Evolutionary conservation across 192 early-diverging fungal species (phyloP).

Genomic region (Gryganskiella cystojenkinii): DNA sequence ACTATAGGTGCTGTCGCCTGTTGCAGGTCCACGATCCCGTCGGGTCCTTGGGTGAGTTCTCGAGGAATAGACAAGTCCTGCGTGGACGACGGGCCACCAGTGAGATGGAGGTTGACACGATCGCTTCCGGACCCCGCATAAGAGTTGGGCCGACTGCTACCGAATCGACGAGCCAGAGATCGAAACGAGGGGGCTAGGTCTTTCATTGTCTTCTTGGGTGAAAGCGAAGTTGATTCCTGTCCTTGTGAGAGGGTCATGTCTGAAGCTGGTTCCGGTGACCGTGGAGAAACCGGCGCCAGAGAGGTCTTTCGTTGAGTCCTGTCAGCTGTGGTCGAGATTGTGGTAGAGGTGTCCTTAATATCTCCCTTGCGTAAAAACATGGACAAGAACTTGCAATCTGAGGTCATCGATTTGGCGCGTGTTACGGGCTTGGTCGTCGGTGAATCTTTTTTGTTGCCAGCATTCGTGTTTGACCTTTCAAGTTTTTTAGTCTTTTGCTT

Average conservation of each 20-base stretch:
- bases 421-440: too few species aligned
- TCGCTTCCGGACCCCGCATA: conserved; percentile 39
- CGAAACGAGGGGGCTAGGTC: conserved; percentile 27
- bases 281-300: too few species aligned
- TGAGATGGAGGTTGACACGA: conserved; percentile 8
- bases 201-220: conserved; percentile 29
- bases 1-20: not conserved
- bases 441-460: too few species aligned
- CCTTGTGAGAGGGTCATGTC: too few species aligned
- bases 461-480: not conserved
- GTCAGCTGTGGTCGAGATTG: too few species aligned
- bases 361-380: too few species aligned
- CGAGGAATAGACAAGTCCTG: conserved; percentile 2
- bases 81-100: not conserved
- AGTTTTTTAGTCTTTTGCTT: not conserved
- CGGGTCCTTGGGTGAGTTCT: not conserved
- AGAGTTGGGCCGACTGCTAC: conserved; percentile 26
- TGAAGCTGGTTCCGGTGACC: too few species aligned
- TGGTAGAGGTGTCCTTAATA: too few species aligned
- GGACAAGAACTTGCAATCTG: not conserved
- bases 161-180: conserved; percentile 39
- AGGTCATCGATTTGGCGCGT: not conserved
- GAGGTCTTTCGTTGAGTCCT: too few species aligned
- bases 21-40: conserved; percentile 16
- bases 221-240: not conserved